Percentiles rank a stretch among this genome's conserved stretches.
Evolutionary conservation across 2,329 filamentous ascomycete genomes (phyloP).

Genomic region (Phyllosticta ampelicida): DNA sequence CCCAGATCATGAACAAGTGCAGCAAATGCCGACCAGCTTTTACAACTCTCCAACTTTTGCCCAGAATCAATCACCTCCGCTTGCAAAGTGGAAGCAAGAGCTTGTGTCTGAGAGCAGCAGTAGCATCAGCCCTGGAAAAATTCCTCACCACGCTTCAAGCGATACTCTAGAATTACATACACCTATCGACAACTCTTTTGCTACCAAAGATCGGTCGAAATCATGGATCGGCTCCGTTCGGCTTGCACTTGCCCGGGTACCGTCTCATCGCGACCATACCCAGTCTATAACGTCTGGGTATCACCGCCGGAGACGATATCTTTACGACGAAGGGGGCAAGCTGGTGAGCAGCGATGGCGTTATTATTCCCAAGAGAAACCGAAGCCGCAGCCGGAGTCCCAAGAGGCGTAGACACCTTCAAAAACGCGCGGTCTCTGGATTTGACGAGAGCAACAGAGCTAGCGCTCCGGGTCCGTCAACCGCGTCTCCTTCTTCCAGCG

Average conservation of each 20-base stretch:
- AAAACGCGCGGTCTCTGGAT: conserved; percentile 1
- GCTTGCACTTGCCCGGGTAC: conserved; percentile 22
- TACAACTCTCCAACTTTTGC: neutral
- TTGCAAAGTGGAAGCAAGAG: neutral
- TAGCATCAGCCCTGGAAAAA: neutral
- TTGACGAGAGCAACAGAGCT: neutral
- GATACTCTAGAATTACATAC: conserved; percentile 11
- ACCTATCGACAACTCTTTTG: conserved; percentile 10
- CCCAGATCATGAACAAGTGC: neutral
- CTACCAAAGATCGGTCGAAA: conserved; percentile 20
- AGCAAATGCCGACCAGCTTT: neutral
- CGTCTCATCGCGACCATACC: conserved; percentile 1
- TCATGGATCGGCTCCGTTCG: conserved; percentile 30
- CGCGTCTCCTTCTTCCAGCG: neutral
- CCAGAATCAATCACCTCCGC: neutral
- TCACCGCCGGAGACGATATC: conserved; percentile 1
- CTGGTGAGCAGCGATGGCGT: conserved; percentile 4
- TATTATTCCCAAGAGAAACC: neutral
- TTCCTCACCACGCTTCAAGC: neutral
- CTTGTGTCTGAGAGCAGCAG: neutral
- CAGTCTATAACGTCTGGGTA: conserved; percentile 5
- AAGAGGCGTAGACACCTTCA: conserved; percentile 4
- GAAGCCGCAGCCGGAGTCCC: conserved; percentile 2
- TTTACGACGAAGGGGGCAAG: conserved; percentile 6
- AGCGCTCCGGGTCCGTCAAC: neutral